Evolutionary conservation across 2,329 filamentous ascomycete species (phyloP).

Genomic region (Trichoderma sp.): DNA sequence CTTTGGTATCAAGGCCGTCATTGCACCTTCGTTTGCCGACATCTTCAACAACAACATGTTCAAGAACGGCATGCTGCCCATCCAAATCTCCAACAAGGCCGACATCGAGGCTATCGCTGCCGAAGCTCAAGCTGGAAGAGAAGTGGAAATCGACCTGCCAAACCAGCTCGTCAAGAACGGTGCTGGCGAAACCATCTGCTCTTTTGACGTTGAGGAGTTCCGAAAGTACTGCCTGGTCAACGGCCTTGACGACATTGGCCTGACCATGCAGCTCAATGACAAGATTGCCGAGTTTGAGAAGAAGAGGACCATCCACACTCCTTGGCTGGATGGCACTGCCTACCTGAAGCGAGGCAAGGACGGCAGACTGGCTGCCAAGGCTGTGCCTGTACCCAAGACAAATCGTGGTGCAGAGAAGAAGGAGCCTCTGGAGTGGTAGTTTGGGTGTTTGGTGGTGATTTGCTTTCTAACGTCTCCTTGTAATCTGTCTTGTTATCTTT

Average conservation of each 20-base stretch:
- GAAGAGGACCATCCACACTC: conserved; percentile 72
- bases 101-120: conserved; percentile 68
- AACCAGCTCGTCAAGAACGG: conserved; percentile 79
- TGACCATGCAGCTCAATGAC: conserved; percentile 88
- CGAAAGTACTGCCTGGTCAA: conserved; percentile 91
- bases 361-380: conserved; percentile 56
- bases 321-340: conserved; percentile 85
- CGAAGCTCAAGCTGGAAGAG: conserved; percentile 74
- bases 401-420: conserved; percentile 80
- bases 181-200: conserved; percentile 68
- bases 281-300: conserved; percentile 83
- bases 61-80: conserved; percentile 98
- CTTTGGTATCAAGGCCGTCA: conserved; percentile 92
- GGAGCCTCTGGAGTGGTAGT: conserved; percentile 86
- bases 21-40: conserved; percentile 70
- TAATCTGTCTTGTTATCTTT: neutral
- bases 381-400: conserved; percentile 75
- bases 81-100: conserved; percentile 66
- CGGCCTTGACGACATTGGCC: conserved; percentile 90
- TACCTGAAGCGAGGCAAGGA: conserved; percentile 66
- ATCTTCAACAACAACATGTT: conserved; percentile 99
- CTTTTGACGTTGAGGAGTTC: conserved; percentile 89
- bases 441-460: neutral
- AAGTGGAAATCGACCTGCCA: conserved; percentile 85
- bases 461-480: neutral